These are phyloP conservation scores for Ascochyta rabiei DNA, from an alignment of 2,329 filamentous ascomycete species.

Conservation along the genomic window DNA sequence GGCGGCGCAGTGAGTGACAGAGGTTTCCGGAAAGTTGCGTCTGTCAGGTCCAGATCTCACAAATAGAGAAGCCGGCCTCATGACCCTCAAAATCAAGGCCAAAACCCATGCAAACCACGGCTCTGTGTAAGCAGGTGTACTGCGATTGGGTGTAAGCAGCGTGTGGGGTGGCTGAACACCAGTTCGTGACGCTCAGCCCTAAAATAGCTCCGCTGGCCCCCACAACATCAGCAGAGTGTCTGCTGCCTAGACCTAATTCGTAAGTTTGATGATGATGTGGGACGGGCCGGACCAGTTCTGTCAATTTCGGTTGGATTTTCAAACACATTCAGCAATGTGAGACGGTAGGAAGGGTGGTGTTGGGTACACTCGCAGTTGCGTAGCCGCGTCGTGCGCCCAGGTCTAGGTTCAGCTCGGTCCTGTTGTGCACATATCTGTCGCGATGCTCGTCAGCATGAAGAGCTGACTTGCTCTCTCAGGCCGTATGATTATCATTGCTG, in stretches of 20 bases:
- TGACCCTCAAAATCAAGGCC: constrained; percentile 19
- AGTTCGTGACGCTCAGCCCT: constrained; percentile 22
- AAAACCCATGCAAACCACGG: constrained; percentile 22
- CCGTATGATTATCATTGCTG: neutral
- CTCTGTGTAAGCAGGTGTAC: constrained; percentile 19
- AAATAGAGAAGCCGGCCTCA: constrained; percentile 14
- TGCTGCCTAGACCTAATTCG: constrained; percentile 11
- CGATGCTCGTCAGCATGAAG: constrained; percentile 2
- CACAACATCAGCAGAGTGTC: constrained; percentile 17
- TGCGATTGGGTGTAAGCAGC: constrained; percentile 19
- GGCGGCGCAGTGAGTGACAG: neutral
- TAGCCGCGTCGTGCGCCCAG: constrained; percentile 13
- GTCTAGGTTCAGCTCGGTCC: constrained; percentile 3
- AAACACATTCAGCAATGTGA: neutral
- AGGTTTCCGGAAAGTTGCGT: neutral
- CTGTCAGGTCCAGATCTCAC: neutral
- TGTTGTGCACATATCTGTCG: constrained; percentile 6
- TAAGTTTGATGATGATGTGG: constrained; percentile 12
- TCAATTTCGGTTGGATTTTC: constrained; percentile 1
- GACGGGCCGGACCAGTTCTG: constrained; percentile 4
- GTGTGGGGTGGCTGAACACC: constrained; percentile 16
- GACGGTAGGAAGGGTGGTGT: constrained; percentile 14
- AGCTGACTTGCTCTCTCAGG: neutral
- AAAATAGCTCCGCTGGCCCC: constrained; percentile 20
- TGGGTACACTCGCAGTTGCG: constrained; percentile 15